A percentile compares a stretch with the other conserved stretches of the same genome.
Evolutionary conservation across 495 filamentous ascomycete genomes (phyloP).

Genomic region (Amorphotheca resinae): DNA sequence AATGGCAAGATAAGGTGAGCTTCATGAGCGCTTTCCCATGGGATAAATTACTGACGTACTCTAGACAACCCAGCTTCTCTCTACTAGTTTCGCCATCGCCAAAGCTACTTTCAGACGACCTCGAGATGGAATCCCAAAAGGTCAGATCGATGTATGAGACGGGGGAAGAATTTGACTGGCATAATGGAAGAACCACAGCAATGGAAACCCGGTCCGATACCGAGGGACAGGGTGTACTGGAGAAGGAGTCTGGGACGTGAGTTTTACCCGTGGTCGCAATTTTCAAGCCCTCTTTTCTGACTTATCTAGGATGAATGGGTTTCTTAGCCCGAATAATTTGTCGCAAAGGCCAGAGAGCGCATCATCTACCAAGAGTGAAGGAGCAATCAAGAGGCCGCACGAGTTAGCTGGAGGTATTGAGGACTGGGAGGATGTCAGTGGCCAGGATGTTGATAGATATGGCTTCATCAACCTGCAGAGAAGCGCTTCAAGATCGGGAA

Average conservation of each 20-base stretch:
- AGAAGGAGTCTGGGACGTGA: constrained; percentile 1
- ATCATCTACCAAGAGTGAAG: constrained; percentile 13
- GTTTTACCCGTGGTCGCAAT: background rate
- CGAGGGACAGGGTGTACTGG: too few relatives aligned
- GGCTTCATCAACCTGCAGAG: constrained; percentile 63
- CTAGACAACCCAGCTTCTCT: constrained; percentile 30
- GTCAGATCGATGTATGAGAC: constrained; percentile 88
- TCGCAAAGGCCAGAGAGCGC: constrained; percentile 10
- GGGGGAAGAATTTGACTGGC: constrained; percentile 46
- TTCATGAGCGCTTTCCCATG: background rate
- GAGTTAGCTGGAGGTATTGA: constrained; percentile 75
- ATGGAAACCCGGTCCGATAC: constrained; percentile 1
- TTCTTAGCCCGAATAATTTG: constrained; percentile 3
- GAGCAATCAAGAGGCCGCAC: constrained; percentile 17
- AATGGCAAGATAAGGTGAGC: constrained; percentile 14
- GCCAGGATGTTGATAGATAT: constrained; percentile 80
- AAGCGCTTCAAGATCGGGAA: constrained; percentile 12
- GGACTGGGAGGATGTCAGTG: constrained; percentile 88
- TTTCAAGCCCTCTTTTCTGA: background rate
- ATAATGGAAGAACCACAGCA: constrained; percentile 34
- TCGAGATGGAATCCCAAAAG: constrained; percentile 75
- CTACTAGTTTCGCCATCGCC: constrained; percentile 13
- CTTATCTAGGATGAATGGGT: constrained; percentile 4
- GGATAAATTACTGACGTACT: background rate
- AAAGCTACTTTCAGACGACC: constrained; percentile 57